Evolutionary conservation across 2,329 filamentous ascomycete species (phyloP).

Genomic region (Calonectria henricotiae): DNA sequence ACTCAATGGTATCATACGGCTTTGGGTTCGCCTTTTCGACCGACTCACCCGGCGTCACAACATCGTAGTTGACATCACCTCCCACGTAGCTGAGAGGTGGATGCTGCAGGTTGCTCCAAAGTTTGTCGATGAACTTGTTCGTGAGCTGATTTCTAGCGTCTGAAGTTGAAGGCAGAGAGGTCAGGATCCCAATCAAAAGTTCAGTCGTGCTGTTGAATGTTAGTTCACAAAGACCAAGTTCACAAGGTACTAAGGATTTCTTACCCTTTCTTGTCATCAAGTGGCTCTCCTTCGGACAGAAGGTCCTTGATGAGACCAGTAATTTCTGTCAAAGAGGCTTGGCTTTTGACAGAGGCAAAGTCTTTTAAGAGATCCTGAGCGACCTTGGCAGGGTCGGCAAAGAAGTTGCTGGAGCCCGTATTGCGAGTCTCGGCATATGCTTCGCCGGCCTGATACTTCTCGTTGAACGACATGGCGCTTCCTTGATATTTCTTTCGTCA

Average conservation of each 20-base stretch:
- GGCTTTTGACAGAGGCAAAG: slow-evolving; percentile 50
- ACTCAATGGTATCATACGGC: slow-evolving; percentile 58
- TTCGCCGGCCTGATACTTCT: slow-evolving; percentile 61
- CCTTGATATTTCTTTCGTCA: not conserved
- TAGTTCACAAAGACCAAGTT: slow-evolving; percentile 22
- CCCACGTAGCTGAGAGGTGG: slow-evolving; percentile 66
- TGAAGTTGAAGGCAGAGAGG: slow-evolving; percentile 18
- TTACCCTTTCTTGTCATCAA: slow-evolving; percentile 72
- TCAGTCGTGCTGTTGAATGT: slow-evolving; percentile 58
- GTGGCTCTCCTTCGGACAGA: slow-evolving; percentile 63
- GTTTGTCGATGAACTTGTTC: slow-evolving; percentile 66
- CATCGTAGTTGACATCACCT: slow-evolving; percentile 60
- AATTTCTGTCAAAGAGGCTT: slow-evolving; percentile 53
- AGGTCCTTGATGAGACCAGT: slow-evolving; percentile 55
- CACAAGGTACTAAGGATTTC: not conserved
- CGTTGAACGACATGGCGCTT: slow-evolving; percentile 53
- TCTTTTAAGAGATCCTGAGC: slow-evolving; percentile 57
- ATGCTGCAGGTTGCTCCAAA: slow-evolving; percentile 71
- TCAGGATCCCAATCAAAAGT: slow-evolving; percentile 56
- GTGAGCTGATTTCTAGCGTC: slow-evolving; percentile 13
- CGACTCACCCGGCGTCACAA: slow-evolving; percentile 54
- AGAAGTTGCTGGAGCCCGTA: slow-evolving; percentile 47
- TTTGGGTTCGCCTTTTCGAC: slow-evolving; percentile 56
- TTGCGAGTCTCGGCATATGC: slow-evolving; percentile 54
- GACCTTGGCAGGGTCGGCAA: slow-evolving; percentile 56